Base-by-base conservation (phyloP, 306 rosid species). In the Cicer yamashitae region DNA sequence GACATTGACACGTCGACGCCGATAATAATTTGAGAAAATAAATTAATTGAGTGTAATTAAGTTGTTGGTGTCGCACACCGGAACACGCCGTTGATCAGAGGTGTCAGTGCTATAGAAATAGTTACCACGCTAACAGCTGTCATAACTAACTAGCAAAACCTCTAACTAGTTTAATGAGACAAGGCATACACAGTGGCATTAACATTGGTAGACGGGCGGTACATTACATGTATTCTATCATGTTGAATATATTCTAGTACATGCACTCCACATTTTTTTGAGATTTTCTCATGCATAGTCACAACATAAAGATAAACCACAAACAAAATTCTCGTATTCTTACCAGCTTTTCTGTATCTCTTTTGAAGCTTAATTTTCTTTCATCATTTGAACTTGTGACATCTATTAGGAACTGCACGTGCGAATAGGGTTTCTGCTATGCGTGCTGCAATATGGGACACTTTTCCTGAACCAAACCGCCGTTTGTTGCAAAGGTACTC, bases 401-500 rank as follows among this genome's bases (percentile, higher is more conserved):
- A 63, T 73, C 67, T 73, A 25, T 80, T 80, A 96, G 99, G 96
- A 73, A 84, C 89, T 80, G 96, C 90, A 22, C 90, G 88, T 43
- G 44, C 66, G 73, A 66, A 50, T 77, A 87, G 98, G 88, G 83
- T 92, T 67, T 75, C 90, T 79, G 86, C 90, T 73, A 86, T 96
- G 90, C 98, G 98, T 18, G 79, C 86, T 17, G 93, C 99, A 81
- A 89, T 96, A 80, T 87, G 77, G 70, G 99, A 96, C 60, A 84
- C 97, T 59, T 96, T 96, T 76, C 99, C 99, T 0, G 99, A 96
- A 83, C 99, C 99, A 70, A 96, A 96, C 79, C 98, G 97, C 41
- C 84, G 86, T 60, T 77, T 96, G 74, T 83, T 96, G 79, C 98
- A 96, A 84, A 92, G 99, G 99, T 96, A 82, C 78, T 77, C 67